Conservation (phyloP, 2,329 filamentous ascomycete genomes). For the Fulvia fulva region DNA sequence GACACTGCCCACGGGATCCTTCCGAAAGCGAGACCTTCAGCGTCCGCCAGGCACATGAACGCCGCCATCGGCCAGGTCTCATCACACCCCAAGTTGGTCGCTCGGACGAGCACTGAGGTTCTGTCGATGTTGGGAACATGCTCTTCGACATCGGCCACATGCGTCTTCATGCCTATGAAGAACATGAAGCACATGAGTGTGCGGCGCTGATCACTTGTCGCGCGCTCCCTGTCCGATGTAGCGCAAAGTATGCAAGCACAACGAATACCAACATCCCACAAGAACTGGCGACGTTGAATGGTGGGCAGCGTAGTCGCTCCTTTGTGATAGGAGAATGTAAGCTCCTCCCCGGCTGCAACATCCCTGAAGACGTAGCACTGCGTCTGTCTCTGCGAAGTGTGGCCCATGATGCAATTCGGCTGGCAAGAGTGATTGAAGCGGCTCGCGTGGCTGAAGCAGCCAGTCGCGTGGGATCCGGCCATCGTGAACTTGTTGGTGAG, state of each 20-base stretch:
- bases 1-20: neutral
- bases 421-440: slow-evolving; percentile 1
- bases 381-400: neutral
- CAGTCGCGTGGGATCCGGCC: neutral
- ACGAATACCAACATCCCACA: neutral
- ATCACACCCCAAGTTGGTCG: neutral
- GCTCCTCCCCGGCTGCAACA: neutral
- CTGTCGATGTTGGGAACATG: neutral
- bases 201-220: neutral
- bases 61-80: neutral
- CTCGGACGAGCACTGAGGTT: neutral
- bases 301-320: neutral
- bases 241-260: slow-evolving; percentile 1
- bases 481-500: neutral
- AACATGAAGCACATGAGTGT: neutral
- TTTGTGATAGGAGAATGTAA: neutral
- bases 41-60: neutral
- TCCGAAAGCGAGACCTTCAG: neutral
- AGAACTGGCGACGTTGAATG: neutral
- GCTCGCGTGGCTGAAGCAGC: neutral
- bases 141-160: neutral
- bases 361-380: neutral
- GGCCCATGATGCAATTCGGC: neutral
- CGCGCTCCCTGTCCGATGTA: neutral
- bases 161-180: neutral